Base-by-base conservation (phyloP, 768 basidiomycete species). In the Leccinum uliginosum region DNA sequence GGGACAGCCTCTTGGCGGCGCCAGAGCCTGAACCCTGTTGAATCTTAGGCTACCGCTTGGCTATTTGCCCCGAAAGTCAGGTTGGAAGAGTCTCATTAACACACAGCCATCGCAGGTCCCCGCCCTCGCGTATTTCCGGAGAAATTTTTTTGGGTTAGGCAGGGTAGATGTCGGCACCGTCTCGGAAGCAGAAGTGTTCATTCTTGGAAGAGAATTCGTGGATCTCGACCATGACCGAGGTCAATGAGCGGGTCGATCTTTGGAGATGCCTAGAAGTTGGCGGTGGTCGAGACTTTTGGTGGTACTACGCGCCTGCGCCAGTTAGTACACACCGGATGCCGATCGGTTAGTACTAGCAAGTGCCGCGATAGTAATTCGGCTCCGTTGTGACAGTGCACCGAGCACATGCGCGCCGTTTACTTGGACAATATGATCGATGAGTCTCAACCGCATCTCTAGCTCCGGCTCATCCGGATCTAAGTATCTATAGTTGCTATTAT, bases 21-120 rank as follows among this genome's bases (percentile, higher is more conserved):
- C 62, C 62, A 61, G 59, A 67, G 66, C 48, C 55, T 59, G 67
- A 67, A 70, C 67, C 67, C 68, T 68, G 65, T 60, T 47, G 60
- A 63, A 71, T 60, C 60, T 62, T 71, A 58, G 54, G n/a, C n/a
- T n/a, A n/a, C 47, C 52, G 59, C 56, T 62, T 44, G 65, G 60
- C 51, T 69, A 69, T 65, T 71, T 70, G 51, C 65, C 54, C 69
- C 69, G 70, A 70, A 71, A 71, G 64, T 67, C 59, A 69, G 60
- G 63, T 29, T 59, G 59, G 55, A 60, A 50, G 68, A 66, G 64
- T 62, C 67, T 68, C 69, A 68, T 70, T 70, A 67, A 59, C 69
- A 72, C 71, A 72, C 71, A 72, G 71, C 71, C 71, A 62, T 72
- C 67, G 58, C 62, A 72, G 71, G 71, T 72, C 71, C 71, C 71